Conservation (phyloP, 768 basidiomycete species). For the Tephrocybe sp. region DNA sequence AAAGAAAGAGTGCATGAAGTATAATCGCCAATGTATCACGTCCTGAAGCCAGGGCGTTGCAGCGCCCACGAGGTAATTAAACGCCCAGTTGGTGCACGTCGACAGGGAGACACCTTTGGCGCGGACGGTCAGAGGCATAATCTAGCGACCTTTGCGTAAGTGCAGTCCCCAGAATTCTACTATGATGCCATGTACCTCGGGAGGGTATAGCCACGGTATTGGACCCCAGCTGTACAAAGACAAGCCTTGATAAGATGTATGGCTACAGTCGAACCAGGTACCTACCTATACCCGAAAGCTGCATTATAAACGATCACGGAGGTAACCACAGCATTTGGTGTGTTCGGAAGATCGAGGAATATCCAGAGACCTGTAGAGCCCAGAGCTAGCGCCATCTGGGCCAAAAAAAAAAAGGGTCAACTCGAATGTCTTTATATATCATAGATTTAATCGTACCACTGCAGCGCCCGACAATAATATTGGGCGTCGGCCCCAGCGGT, state of each 20-base stretch:
- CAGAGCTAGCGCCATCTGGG: constrained; percentile 79
- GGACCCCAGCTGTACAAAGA: constrained; percentile 71
- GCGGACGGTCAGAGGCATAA: constrained; percentile 85
- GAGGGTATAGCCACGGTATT: constrained; percentile 84
- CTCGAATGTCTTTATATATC: too few species aligned
- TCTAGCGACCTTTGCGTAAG: constrained; percentile 40
- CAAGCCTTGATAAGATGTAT: too few species aligned
- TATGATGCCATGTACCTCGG: constrained; percentile 51
- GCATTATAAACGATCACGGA: constrained; percentile 93
- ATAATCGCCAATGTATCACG: constrained; percentile 87
- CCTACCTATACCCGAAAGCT: constrained; percentile 83
- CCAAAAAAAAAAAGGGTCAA: neutral
- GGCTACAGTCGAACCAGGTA: too few species aligned
- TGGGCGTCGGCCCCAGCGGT: constrained; percentile 84
- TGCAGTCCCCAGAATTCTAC: neutral
- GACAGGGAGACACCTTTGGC: constrained; percentile 95
- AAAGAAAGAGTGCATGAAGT: constrained; percentile 97
- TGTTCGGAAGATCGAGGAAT: constrained; percentile 83
- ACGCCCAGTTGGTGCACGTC: constrained; percentile 87
- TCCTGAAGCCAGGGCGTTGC: constrained; percentile 87
- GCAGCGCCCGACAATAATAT: constrained; percentile 88
- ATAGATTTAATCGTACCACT: constrained; percentile 47
- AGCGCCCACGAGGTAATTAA: constrained; percentile 89
- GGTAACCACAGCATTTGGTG: constrained; percentile 84
- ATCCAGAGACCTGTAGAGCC: constrained; percentile 89